These are phyloP conservation scores for Suillus decipiens DNA, from an alignment of 768 basidiomycete species.

Conservation along the genomic window DNA sequence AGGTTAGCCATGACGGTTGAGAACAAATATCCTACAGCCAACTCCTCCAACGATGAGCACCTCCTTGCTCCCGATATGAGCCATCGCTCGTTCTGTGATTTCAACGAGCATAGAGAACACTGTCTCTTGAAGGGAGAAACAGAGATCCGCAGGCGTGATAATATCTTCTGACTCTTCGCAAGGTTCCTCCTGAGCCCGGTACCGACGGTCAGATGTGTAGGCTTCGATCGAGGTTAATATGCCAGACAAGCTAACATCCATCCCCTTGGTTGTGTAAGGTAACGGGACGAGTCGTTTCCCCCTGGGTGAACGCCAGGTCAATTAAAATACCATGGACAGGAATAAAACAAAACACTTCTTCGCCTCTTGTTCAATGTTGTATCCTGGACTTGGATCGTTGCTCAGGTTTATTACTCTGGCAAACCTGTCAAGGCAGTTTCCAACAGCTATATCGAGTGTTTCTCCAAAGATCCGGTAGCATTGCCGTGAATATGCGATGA, in stretches of 20 bases:
- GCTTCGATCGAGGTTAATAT: slow-evolving; percentile 87
- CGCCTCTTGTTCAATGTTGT: slow-evolving; percentile 96
- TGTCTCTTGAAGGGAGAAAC: slow-evolving; percentile 96
- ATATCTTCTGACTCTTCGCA: slow-evolving; percentile 55
- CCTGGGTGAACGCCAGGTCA: slow-evolving; percentile 40
- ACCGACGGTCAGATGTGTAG: slow-evolving; percentile 87
- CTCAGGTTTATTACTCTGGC: slow-evolving; percentile 91
- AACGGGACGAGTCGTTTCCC: slow-evolving; percentile 81
- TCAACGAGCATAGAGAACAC: slow-evolving; percentile 98
- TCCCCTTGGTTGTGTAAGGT: slow-evolving; percentile 97
- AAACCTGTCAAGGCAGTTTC: slow-evolving; percentile 97
- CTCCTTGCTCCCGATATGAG: slow-evolving; percentile 94
- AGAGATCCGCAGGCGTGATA: slow-evolving; percentile 94
- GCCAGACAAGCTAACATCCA: slow-evolving; percentile 97
- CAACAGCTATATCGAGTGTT: slow-evolving; percentile 98
- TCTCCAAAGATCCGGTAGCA: slow-evolving; percentile 98
- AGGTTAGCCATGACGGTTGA: not conserved
- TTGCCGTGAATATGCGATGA: slow-evolving; percentile 97
- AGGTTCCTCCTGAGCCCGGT: slow-evolving; percentile 47
- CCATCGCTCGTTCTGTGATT: slow-evolving; percentile 99
- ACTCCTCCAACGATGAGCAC: slow-evolving; percentile 98
- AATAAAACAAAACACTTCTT: slow-evolving; percentile 60
- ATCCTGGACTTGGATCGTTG: slow-evolving; percentile 95
- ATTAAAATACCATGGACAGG: slow-evolving; percentile 2
- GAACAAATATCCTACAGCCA: slow-evolving; percentile 72